Conservation (phyloP, 2,329 filamentous ascomycete species). For the Aureobasidium subglaciale region DNA sequence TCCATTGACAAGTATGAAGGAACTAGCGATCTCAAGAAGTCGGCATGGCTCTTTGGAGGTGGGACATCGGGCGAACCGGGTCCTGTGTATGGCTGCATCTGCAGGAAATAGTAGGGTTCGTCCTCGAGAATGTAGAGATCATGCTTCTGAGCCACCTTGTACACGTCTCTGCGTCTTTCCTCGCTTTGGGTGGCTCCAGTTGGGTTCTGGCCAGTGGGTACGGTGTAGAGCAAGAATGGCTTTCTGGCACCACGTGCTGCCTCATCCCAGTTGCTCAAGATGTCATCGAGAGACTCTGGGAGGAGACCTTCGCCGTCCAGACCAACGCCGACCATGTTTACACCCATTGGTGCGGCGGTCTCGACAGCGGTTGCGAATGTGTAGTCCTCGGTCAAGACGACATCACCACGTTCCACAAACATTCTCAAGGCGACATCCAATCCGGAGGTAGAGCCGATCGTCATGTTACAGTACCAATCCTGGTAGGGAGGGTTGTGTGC, state of each 20-base stretch:
- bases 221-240: conserved; percentile 62
- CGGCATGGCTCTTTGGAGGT: conserved; percentile 55
- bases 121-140: conserved; percentile 85
- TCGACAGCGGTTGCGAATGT: conserved; percentile 75
- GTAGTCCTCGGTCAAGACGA: conserved; percentile 81
- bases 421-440: conserved; percentile 79
- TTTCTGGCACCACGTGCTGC: conserved; percentile 51
- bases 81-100: conserved; percentile 70
- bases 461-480: conserved; percentile 82
- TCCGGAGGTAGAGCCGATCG: conserved; percentile 76
- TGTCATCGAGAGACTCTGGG: conserved; percentile 53
- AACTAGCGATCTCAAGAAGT: conserved; percentile 66
- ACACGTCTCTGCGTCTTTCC: conserved; percentile 63
- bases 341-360: conserved; percentile 55
- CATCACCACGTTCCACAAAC: conserved; percentile 69
- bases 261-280: conserved; percentile 60
- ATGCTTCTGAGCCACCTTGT: conserved; percentile 72
- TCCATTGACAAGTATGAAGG: conserved; percentile 76
- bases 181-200: conserved; percentile 74
- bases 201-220: conserved; percentile 82
- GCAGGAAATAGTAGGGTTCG: conserved; percentile 90
- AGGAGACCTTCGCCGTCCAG: conserved; percentile 62
- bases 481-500: conserved; percentile 79
- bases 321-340: conserved; percentile 53
- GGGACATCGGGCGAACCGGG: conserved; percentile 45